A percentile compares a stretch with the other conserved stretches of the same genome.
These are phyloP conservation scores for Thelonectria rubi DNA, from an alignment of 2,329 filamentous ascomycete species.

Conservation along the genomic window DNA sequence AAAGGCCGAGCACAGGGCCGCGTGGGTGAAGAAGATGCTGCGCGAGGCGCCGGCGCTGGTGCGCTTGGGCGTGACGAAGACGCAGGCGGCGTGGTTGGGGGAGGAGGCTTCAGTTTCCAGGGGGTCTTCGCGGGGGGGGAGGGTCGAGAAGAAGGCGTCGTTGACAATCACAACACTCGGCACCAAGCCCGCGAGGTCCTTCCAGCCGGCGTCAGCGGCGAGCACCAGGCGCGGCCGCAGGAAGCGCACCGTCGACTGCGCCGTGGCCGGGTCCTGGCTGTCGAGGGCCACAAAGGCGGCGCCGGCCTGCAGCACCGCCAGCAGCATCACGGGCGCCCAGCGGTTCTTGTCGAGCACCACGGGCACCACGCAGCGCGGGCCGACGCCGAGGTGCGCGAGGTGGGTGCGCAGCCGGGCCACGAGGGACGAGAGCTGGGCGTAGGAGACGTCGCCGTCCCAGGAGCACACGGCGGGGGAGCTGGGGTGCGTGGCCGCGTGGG, in stretches of 20 bases:
- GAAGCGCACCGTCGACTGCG: constrained; percentile 54
- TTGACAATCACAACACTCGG: constrained; percentile 55
- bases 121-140: constrained; percentile 43
- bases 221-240: constrained; percentile 57
- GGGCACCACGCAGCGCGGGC: constrained; percentile 66
- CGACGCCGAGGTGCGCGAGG: constrained; percentile 61
- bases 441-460: constrained; percentile 57
- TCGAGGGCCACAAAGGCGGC: constrained; percentile 62
- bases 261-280: constrained; percentile 52
- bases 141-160: constrained; percentile 50
- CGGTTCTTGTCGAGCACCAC: constrained; percentile 76
- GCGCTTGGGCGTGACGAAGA: constrained; percentile 65
- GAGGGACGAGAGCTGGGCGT: constrained; percentile 50
- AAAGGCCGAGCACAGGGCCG: constrained; percentile 64
- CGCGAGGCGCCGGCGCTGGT: constrained; percentile 54
- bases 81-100: constrained; percentile 63
- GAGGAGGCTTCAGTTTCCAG: constrained; percentile 47
- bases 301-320: constrained; percentile 71
- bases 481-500: constrained; percentile 50
- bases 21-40: constrained; percentile 70
- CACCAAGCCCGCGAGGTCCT: constrained; percentile 51
- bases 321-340: constrained; percentile 73
- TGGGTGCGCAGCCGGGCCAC: constrained; percentile 53
- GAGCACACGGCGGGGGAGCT: constrained; percentile 54
- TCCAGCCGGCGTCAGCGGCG: constrained; percentile 54